phyloP scores from a whole-genome alignment of 805 yeast species.

The Dipodascopsis uninucleata region DNA sequence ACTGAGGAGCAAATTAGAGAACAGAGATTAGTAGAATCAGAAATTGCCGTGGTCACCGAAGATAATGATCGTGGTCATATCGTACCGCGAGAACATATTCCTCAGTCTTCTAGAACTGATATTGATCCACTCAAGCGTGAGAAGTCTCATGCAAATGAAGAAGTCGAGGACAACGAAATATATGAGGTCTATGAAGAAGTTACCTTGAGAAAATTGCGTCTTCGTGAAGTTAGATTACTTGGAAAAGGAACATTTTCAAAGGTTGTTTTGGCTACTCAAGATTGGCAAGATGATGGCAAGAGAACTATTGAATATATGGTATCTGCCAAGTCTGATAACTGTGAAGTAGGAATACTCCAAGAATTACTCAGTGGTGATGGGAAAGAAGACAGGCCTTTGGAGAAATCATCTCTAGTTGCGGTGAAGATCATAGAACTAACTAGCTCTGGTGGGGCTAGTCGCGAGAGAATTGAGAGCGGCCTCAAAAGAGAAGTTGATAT shows the following conservation, averaged over 20 bases:
- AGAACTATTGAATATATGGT: not conserved
- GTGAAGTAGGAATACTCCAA: slow-evolving; percentile 1
- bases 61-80: too few relatives aligned
- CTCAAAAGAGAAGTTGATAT: slow-evolving; percentile 71
- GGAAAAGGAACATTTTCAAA: slow-evolving; percentile 43
- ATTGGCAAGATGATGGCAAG: slow-evolving; percentile 1
- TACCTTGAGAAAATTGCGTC: slow-evolving; percentile 28
- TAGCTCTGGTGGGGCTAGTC: slow-evolving; percentile 41
- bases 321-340: slow-evolving; percentile 7
- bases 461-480: slow-evolving; percentile 56
- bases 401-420: slow-evolving; percentile 47
- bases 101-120: too few relatives aligned
- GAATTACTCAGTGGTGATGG: too few relatives aligned
- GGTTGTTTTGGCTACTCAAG: slow-evolving; percentile 38
- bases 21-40: too few relatives aligned
- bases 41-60: too few relatives aligned
- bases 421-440: slow-evolving; percentile 59
- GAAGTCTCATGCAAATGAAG: slow-evolving; percentile 8
- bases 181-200: slow-evolving; percentile 35
- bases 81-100: too few relatives aligned
- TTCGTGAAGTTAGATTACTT: slow-evolving; percentile 35
- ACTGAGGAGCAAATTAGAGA: slow-evolving; percentile 12
- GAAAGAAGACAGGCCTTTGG: slow-evolving; percentile 22
- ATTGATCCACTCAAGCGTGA: slow-evolving; percentile 20
- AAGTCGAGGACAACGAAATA: slow-evolving; percentile 15